Evolutionary conservation across 2,329 filamentous ascomycete genomes (phyloP).

Genomic region (Spiromastix sp.): DNA sequence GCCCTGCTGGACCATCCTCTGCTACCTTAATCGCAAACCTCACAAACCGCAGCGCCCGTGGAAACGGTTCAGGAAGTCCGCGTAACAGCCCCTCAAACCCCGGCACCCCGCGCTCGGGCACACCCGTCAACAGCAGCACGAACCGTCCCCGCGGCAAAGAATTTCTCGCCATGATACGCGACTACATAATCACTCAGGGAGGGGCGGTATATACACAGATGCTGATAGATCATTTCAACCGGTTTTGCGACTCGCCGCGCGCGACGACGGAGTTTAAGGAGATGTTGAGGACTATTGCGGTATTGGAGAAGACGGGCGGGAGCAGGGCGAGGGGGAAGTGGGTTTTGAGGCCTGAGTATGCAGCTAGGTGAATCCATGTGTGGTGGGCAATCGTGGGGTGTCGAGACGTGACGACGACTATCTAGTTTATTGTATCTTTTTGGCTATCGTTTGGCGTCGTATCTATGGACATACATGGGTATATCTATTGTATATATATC

Average conservation of each 20-base stretch:
- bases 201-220: slow-evolving; percentile 73
- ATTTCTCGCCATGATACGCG: slow-evolving; percentile 62
- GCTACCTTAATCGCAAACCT: slow-evolving; percentile 31
- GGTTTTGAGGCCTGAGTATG: slow-evolving; percentile 50
- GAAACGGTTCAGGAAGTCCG: slow-evolving; percentile 7
- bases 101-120: slow-evolving; percentile 32
- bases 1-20: slow-evolving; percentile 28
- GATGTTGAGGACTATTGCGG: slow-evolving; percentile 67
- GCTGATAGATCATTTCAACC: slow-evolving; percentile 82
- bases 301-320: slow-evolving; percentile 47
- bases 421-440: too few relatives aligned
- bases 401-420: too few relatives aligned
- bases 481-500: too few relatives aligned
- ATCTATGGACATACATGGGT: too few relatives aligned
- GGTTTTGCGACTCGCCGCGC: slow-evolving; percentile 58
- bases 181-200: slow-evolving; percentile 68
- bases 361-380: too few relatives aligned
- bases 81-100: slow-evolving; percentile 27
- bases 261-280: slow-evolving; percentile 71
- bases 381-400: too few relatives aligned
- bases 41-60: slow-evolving; percentile 16
- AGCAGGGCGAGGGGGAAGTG: slow-evolving; percentile 43
- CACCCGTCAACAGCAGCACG: slow-evolving; percentile 18
- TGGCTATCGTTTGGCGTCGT: too few relatives aligned
- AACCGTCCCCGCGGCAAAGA: slow-evolving; percentile 43